These are phyloP conservation scores for Eimeria sp. DNA, from an alignment of 169 alveolate species.

Conservation along the genomic window DNA sequence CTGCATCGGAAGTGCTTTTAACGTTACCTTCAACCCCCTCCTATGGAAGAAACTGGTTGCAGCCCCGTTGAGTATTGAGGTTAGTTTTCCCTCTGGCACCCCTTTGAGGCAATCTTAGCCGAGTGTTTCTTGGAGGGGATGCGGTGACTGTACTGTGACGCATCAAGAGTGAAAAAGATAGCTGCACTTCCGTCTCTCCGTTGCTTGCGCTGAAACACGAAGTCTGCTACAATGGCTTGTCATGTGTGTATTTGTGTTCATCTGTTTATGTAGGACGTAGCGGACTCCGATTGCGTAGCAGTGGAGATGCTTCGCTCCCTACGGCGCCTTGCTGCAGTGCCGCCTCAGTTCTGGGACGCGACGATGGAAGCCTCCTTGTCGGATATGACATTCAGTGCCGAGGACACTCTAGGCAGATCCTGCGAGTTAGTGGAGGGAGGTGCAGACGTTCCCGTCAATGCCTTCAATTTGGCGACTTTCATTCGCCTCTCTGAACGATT, in stretches of 20 bases:
- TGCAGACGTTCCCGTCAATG: conserved; percentile 88
- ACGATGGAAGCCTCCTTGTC: conserved; percentile 85
- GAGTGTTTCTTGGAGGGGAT: neutral
- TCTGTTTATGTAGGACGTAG: conserved; percentile 85
- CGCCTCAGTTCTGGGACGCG: conserved; percentile 71
- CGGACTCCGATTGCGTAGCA: conserved; percentile 91
- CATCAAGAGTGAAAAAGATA: neutral
- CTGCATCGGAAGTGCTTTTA: conserved; percentile 92
- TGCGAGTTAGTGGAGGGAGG: conserved; percentile 90
- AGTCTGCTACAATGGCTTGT: neutral
- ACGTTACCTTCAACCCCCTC: conserved; percentile 92
- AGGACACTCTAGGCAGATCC: conserved; percentile 87
- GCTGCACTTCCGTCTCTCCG: neutral
- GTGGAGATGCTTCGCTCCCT: conserved; percentile 91
- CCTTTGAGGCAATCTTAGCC: neutral
- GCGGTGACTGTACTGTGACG: neutral
- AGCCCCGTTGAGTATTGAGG: conserved; percentile 78
- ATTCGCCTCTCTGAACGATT: conserved; percentile 91
- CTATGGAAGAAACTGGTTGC: conserved; percentile 93
- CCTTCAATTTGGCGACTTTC: conserved; percentile 90
- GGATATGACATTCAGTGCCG: conserved; percentile 88
- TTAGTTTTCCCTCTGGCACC: neutral
- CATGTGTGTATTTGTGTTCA: neutral
- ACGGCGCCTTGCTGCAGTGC: conserved; percentile 86
- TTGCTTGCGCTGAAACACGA: neutral